Percentiles rank a stretch among this genome's conserved stretches.
Conservation (phyloP, 2,329 filamentous ascomycete species). For the Pezicula carpinea region DNA sequence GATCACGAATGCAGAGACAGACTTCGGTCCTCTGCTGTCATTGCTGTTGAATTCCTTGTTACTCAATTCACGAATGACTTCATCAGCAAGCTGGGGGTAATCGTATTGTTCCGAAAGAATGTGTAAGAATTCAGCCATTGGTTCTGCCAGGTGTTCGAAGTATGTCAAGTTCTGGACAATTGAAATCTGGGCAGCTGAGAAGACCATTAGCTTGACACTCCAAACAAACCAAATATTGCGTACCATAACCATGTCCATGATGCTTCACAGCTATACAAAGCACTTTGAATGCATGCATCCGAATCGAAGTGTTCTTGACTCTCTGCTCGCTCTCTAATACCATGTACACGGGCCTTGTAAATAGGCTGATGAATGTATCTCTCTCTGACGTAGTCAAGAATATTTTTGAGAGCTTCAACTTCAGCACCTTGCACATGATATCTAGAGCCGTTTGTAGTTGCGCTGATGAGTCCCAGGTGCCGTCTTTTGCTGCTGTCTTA, state of each 20-base stretch:
- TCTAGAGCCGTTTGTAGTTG: slow-evolving; percentile 88
- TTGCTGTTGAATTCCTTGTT: slow-evolving; percentile 98
- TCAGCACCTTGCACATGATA: slow-evolving; percentile 93
- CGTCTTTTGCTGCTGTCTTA: slow-evolving; percentile 73
- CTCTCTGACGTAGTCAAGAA: slow-evolving; percentile 95
- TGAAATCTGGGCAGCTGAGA: slow-evolving; percentile 83
- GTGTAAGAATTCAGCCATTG: slow-evolving; percentile 97
- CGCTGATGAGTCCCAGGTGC: slow-evolving; percentile 79
- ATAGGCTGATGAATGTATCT: slow-evolving; percentile 87
- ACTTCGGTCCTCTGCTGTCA: slow-evolving; percentile 92
- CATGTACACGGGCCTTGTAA: slow-evolving; percentile 90
- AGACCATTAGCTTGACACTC: slow-evolving; percentile 26
- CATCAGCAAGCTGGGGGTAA: slow-evolving; percentile 90
- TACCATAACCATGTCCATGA: slow-evolving; percentile 93
- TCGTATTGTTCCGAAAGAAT: slow-evolving; percentile 97
- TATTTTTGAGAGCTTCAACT: slow-evolving; percentile 84
- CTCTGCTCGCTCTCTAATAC: slow-evolving; percentile 91
- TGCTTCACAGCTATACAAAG: slow-evolving; percentile 96
- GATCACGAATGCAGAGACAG: slow-evolving; percentile 87
- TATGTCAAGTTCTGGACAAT: slow-evolving; percentile 98
- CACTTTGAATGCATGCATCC: slow-evolving; percentile 97
- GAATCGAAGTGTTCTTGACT: slow-evolving; percentile 80
- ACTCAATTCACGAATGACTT: slow-evolving; percentile 88
- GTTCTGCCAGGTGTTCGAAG: slow-evolving; percentile 97
- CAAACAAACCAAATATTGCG: slow-evolving; percentile 15